phyloP scores from a whole-genome alignment of 345 rosid genomes.

The Dipteronia sinensis region DNA sequence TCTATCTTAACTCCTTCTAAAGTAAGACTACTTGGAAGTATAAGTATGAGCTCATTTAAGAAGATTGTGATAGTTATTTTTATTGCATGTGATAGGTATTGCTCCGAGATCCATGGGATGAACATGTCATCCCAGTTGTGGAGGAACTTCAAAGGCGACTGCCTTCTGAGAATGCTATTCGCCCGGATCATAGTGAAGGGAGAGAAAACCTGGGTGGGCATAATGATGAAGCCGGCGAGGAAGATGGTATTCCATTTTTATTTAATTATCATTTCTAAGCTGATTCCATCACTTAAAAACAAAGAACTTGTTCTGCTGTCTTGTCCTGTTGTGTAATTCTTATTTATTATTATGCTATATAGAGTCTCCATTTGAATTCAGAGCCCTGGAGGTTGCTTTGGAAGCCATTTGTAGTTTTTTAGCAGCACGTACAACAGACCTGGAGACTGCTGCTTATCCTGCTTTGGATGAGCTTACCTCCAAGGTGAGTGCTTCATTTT shows the following conservation, averaged over 20 bases:
- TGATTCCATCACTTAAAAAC: not conserved
- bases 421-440: conserved; percentile 83
- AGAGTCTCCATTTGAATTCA: conserved; percentile 89
- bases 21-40: not conserved
- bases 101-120: conserved; percentile 86
- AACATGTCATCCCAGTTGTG: conserved; percentile 79
- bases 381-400: conserved; percentile 90
- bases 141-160: conserved; percentile 89
- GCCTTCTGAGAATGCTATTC: conserved; percentile 42
- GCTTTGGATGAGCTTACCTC: conserved; percentile 96
- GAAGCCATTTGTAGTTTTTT: conserved; percentile 96
- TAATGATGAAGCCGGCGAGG: conserved; percentile 78
- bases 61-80: conserved; percentile 4
- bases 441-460: conserved; percentile 94
- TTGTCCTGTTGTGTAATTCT: not conserved
- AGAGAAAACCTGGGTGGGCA: conserved; percentile 48
- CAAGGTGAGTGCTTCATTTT: conserved; percentile 46
- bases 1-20: not conserved
- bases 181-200: conserved; percentile 48
- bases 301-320: not conserved
- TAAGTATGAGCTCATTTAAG: not conserved
- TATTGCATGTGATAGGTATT: conserved; percentile 49
- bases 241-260: conserved; percentile 66
- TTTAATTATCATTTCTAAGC: not conserved
- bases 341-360: conserved; percentile 25